Base-by-base conservation (phyloP, 192 early-diverging fungal genomes). In the Entomortierella chlamydospora region DNA sequence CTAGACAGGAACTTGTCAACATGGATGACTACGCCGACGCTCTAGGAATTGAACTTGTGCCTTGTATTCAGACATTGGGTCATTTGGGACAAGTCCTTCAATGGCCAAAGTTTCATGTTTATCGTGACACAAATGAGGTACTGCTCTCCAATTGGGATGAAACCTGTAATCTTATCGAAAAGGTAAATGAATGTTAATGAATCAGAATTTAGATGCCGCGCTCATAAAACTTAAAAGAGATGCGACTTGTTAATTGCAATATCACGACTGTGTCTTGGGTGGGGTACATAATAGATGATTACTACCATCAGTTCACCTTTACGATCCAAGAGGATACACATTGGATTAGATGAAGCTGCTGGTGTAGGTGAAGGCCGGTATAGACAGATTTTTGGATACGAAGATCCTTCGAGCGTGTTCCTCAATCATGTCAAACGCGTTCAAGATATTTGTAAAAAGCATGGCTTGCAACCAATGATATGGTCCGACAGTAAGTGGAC, bases 51-150 rank as follows among this genome's bases (percentile, higher is more conserved):
- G 95, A 96, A 71, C 90, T 95, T 6, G 89, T 96, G 25, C 89
- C 95, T 20, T 96, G 95, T 68, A 96, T 96, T 43, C 95, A 96
- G 82, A 96, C 94, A 12, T 78, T 96, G 62, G 95, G 95, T 6
- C 95, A 96, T 69, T 68, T 96, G 61, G 95, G 95, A 1, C 95
- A 96, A 72, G 89, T 96, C 23, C 81, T 96, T 54, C 95, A 96
- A 80, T 96, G 95, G 95, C 94, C 95, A 17, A 83, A 87, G 50
- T 96, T 91, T 67, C 85, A 91, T 20, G 70, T 88, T 23, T 73
- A 95, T 22, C 86, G 93, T 61, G 95, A 96, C 70, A 96, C 91
- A 4, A 86, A 82, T 56, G 95, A 96, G 61, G 95, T 96, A 0
- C 67, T 96, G 2, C 68, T 96, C 31, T 84, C 87, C 23, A 83